Base-by-base conservation (phyloP, 2,329 filamentous ascomycete genomes). In the Oidium heveae region DNA sequence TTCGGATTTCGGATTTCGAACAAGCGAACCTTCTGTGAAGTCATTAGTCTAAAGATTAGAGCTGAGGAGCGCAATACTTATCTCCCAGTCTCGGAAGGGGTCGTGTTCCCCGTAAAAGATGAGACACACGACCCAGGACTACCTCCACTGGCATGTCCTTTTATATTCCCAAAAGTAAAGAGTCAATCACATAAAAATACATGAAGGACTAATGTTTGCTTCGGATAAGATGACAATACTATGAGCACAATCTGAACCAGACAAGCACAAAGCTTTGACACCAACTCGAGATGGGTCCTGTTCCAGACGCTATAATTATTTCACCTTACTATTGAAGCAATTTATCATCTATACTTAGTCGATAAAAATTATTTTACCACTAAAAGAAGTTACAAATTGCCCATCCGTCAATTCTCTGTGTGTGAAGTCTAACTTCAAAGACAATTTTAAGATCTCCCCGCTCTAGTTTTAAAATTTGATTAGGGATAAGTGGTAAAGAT, bases 211-310 rank as follows among this genome's bases (percentile, higher is more conserved):
- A 32, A 32, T 32, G 9, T 4, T 8, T 32, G 28, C 28, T 8
- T 6, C 28, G 1, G 9, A 32, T 32, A 32, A 32, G 9, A 32
- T 32, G 28, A 32, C 28, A 32, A 32, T 8, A 32, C 28, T 8
- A 32, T 5, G 9, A 18, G 37, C 37, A 13, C 13, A 18, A 39
- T 13, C 37, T 60, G 61, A 57, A 56, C 57, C 60, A 64, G 85
- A 89, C 84, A 88, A 89, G 86, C 76, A 74, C 85, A 72, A 86
- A 80, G 73, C 86, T 87, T 86, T 93, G 86, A 93, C 81, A 72
- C 84, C 84, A 86, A 87, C 84, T 76, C 81, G 66, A 78, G 84
- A 86, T 86, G 86, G 84, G 84, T 86, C 85, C 86, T 74, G 69
- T 68, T 58, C 59, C 59, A 55, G 59, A 62, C 59, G 57, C 52